A percentile compares a stretch with the other conserved stretches of the same genome.
phyloP scores from a whole-genome alignment of 768 basidiomycete species.

The Mycena epipterygia region DNA sequence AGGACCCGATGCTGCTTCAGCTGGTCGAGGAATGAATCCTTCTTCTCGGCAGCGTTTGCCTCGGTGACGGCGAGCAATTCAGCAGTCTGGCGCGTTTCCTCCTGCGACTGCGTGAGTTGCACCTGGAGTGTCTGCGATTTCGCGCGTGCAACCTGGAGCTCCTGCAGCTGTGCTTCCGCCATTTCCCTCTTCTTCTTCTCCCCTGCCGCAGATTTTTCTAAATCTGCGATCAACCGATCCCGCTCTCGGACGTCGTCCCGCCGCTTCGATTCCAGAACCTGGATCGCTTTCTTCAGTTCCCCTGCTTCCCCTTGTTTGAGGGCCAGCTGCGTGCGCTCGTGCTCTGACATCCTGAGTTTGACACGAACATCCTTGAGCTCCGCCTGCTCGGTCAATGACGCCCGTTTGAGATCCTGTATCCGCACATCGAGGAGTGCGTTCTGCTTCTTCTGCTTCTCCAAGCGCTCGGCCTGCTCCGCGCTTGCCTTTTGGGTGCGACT shows the following conservation, averaged over 20 bases:
- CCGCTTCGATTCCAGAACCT: constrained; percentile 62
- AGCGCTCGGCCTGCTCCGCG: constrained; percentile 64
- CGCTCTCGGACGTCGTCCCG: constrained; percentile 68
- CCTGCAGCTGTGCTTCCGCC: constrained; percentile 59
- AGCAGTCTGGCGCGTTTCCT: constrained; percentile 52
- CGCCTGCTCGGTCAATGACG: constrained; percentile 60
- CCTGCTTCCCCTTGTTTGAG: constrained; percentile 65
- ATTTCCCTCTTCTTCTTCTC: constrained; percentile 68
- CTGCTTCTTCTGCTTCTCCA: constrained; percentile 76
- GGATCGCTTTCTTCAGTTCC: constrained; percentile 66
- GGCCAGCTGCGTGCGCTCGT: constrained; percentile 65
- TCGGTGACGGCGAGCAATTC: constrained; percentile 48
- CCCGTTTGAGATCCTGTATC: constrained; percentile 72
- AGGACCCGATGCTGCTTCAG: constrained; percentile 64
- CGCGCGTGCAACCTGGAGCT: constrained; percentile 54
- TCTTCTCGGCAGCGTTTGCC: constrained; percentile 50
- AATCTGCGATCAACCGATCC: constrained; percentile 66
- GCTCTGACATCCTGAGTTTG: constrained; percentile 71
- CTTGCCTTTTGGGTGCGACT: constrained; percentile 60
- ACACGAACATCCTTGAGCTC: constrained; percentile 74
- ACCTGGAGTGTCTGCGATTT: constrained; percentile 51
- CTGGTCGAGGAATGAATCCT: constrained; percentile 62
- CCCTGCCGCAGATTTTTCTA: constrained; percentile 63
- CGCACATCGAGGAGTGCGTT: constrained; percentile 68
- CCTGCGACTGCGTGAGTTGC: constrained; percentile 52